Conservation (phyloP, 2,329 filamentous ascomycete genomes). For the Akanthomyces uredinophilus region DNA sequence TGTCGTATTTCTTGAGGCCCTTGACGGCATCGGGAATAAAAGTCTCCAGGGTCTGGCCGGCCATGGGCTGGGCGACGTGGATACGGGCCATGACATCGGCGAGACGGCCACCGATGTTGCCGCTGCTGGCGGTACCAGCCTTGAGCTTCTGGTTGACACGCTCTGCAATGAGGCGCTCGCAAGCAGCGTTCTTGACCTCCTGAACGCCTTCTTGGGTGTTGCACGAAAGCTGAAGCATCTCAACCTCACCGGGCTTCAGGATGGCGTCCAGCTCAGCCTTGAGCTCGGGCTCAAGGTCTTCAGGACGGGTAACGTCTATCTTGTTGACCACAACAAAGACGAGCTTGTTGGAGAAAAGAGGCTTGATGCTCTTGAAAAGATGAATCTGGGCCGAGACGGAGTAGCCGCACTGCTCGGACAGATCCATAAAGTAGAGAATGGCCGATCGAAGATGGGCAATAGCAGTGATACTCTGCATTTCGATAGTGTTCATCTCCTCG, state of each 20-base stretch:
- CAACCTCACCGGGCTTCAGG: slow-evolving; percentile 81
- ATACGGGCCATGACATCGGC: slow-evolving; percentile 90
- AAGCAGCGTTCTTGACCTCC: slow-evolving; percentile 89
- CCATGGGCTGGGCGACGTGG: slow-evolving; percentile 92
- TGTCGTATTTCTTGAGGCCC: slow-evolving; percentile 82
- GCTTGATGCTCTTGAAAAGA: slow-evolving; percentile 94
- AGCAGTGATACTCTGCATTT: slow-evolving; percentile 96
- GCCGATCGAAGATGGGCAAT: slow-evolving; percentile 94
- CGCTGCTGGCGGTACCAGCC: slow-evolving; percentile 73
- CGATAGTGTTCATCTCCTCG: slow-evolving; percentile 99
- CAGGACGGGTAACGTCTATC: slow-evolving; percentile 84
- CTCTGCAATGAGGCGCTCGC: slow-evolving; percentile 87
- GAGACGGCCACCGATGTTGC: slow-evolving; percentile 72
- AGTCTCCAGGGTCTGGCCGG: slow-evolving; percentile 69
- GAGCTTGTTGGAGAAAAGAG: slow-evolving; percentile 93
- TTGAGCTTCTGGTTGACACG: slow-evolving; percentile 94
- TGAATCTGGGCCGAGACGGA: slow-evolving; percentile 88
- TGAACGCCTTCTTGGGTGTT: slow-evolving; percentile 93
- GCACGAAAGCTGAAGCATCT: slow-evolving; percentile 89
- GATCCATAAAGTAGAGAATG: slow-evolving; percentile 97
- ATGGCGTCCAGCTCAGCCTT: slow-evolving; percentile 74
- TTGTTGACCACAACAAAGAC: slow-evolving; percentile 98
- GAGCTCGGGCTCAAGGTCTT: slow-evolving; percentile 76
- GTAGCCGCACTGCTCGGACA: slow-evolving; percentile 95
- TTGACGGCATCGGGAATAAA: slow-evolving; percentile 86